phyloP scores from a whole-genome alignment of 2,329 filamentous ascomycete genomes.

The Fusarium torreyae region DNA sequence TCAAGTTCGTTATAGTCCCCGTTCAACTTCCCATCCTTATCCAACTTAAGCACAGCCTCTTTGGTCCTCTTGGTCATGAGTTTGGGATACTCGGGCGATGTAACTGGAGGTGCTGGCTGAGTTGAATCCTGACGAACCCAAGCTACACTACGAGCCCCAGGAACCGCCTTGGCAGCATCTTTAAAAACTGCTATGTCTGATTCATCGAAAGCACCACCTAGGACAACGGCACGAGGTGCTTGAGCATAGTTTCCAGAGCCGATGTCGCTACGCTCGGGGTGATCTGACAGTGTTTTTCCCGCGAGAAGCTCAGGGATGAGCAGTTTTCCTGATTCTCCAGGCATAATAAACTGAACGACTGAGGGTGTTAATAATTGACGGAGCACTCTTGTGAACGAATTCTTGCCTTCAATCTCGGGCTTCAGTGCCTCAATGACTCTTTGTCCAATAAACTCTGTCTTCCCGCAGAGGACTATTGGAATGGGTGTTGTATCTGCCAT shows the following conservation, averaged over 20 bases:
- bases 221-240: slow-evolving; percentile 11
- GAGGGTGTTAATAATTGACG: not conserved
- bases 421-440: slow-evolving; percentile 25
- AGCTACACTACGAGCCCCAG: slow-evolving; percentile 4
- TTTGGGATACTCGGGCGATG: slow-evolving; percentile 28
- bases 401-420: slow-evolving; percentile 34
- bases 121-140: slow-evolving; percentile 32
- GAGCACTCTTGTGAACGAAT: fast-evolving
- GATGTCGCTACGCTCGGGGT: slow-evolving; percentile 17
- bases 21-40: slow-evolving; percentile 20
- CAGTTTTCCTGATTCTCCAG: slow-evolving; percentile 24
- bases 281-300: not conserved
- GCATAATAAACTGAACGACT: slow-evolving; percentile 35
- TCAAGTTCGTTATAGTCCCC: slow-evolving; percentile 17
- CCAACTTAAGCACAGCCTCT: slow-evolving; percentile 21
- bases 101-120: slow-evolving; percentile 18
- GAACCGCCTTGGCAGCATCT: slow-evolving; percentile 4
- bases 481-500: slow-evolving; percentile 12
- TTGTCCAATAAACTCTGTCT: slow-evolving; percentile 26
- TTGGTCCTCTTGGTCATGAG: slow-evolving; percentile 32
- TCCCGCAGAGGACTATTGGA: slow-evolving; percentile 36
- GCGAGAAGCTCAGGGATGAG: slow-evolving; percentile 25
- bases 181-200: slow-evolving; percentile 10
- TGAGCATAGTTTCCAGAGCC: slow-evolving; percentile 16
- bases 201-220: slow-evolving; percentile 30